Evolutionary conservation across 2,329 filamentous ascomycete genomes (phyloP), one percentile per base, ranked within the genome.

Genomic region (Fusarium sp.): DNA sequence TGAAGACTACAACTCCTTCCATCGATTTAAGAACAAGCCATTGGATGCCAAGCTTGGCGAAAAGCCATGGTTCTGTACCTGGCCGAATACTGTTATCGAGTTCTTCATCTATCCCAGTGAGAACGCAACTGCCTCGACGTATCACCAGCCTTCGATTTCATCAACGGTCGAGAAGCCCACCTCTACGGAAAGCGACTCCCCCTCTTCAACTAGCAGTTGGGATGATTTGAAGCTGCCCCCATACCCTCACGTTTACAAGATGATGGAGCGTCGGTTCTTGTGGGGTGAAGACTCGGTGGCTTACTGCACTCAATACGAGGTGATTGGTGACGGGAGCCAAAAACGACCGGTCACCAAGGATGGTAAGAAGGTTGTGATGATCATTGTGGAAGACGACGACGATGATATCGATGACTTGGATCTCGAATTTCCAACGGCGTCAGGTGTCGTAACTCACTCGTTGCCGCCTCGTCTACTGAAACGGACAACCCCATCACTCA

Each of bases 61-160:
- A 45, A 83, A 77, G 57, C 83, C 84, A 1, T 89, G 86, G 86
- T 80, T 88, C 21, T 89, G 86, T 71, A 83, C 79, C 3, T 89
- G 86, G 86, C 83, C 85, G 3, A 78, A 82, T 26, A 87, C 85
- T 1, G 78, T 81, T 4, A 77, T 88, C 7, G 85, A 88, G 50
- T 75, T 87, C 5, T 87, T 87, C 67, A 84, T 89, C 39, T 89
- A 87, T 64, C 80, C 85, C 1, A 76, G 78, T 23, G 83, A 87
- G 67, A 86, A 84, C 68, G 81, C 78, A 52, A 85, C 81, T 65
- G 74, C 75, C 9, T 44, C 55, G 6, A 49, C 56, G 9, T 66
- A 43, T 17, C 40, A 40, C 17, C 55, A 65, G 8, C 53, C 69
- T 2, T 48, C 63, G 12, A 48, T 53, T 4, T 39, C 34, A 39